phyloP scores from a whole-genome alignment of 2,329 filamentous ascomycete genomes.

The Cercospora sojina region DNA sequence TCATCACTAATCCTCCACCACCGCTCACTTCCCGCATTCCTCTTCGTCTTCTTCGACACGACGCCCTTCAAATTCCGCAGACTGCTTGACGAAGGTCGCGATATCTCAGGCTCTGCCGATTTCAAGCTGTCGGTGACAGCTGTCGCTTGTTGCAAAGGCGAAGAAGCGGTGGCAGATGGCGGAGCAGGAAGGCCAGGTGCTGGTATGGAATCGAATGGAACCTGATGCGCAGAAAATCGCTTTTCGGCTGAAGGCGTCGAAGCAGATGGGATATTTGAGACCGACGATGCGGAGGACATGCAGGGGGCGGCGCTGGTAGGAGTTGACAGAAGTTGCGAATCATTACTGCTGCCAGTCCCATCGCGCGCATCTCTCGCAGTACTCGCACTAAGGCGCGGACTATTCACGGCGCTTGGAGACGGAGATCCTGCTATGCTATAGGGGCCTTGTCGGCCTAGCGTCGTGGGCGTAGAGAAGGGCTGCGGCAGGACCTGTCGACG shows the following conservation, averaged over 20 bases:
- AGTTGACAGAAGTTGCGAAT: slow-evolving; percentile 22
- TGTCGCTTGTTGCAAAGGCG: neutral
- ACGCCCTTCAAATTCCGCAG: slow-evolving; percentile 8
- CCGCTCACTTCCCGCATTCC: slow-evolving; percentile 61
- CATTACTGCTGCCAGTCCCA: slow-evolving; percentile 12
- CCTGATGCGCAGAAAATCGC: slow-evolving; percentile 18
- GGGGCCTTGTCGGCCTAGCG: slow-evolving; percentile 71
- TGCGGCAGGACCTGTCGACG: slow-evolving; percentile 76
- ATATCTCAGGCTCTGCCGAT: slow-evolving; percentile 11
- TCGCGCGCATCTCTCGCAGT: slow-evolving; percentile 15
- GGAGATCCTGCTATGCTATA: slow-evolving; percentile 60
- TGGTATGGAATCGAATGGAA: slow-evolving; percentile 33
- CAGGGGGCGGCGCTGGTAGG: slow-evolving; percentile 18
- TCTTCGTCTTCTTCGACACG: slow-evolving; percentile 34
- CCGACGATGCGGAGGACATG: slow-evolving; percentile 27
- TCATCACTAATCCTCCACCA: slow-evolving; percentile 99
- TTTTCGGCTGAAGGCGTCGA: slow-evolving; percentile 17
- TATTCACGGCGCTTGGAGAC: slow-evolving; percentile 41
- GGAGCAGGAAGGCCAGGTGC: slow-evolving; percentile 31
- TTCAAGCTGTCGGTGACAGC: neutral
- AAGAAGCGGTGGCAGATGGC: slow-evolving; percentile 12
- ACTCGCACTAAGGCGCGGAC: slow-evolving; percentile 38
- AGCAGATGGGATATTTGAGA: slow-evolving; percentile 9
- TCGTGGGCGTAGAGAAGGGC: slow-evolving; percentile 79
- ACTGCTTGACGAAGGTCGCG: slow-evolving; percentile 3